A percentile compares a stretch with the other conserved stretches of the same genome.
Conservation (phyloP, 2,329 filamentous ascomycete species). For the Penicillium sp. region DNA sequence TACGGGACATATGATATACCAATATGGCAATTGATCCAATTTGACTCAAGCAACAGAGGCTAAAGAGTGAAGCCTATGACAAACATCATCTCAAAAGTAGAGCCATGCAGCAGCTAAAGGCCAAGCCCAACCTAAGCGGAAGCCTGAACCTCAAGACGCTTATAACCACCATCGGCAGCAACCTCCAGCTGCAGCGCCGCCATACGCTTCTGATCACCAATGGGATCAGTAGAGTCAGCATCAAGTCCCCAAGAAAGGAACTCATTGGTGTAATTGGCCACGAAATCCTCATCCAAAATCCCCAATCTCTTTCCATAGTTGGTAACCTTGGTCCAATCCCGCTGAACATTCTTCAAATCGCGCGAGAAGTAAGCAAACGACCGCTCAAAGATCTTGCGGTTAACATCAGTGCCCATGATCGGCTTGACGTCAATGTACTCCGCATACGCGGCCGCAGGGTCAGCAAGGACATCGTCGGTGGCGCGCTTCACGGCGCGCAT, state of each 20-base stretch:
- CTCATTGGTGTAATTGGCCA: slow-evolving; percentile 73
- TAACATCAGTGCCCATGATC: slow-evolving; percentile 65
- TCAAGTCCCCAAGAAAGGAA: slow-evolving; percentile 67
- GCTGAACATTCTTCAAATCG: slow-evolving; percentile 70
- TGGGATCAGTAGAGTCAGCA: slow-evolving; percentile 64
- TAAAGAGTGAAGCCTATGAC: slow-evolving; percentile 18
- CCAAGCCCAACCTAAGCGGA: slow-evolving; percentile 22
- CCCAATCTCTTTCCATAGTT: slow-evolving; percentile 72
- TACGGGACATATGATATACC: neutral
- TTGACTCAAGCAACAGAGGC: neutral
- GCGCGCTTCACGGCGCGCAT: slow-evolving; percentile 71
- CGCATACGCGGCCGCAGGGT: slow-evolving; percentile 63
- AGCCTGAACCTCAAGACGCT: slow-evolving; percentile 34
- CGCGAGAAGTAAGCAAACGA: slow-evolving; percentile 74
- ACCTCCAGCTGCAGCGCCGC: slow-evolving; percentile 66
- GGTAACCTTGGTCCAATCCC: slow-evolving; percentile 78
- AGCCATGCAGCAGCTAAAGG: neutral
- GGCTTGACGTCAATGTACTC: slow-evolving; percentile 74
- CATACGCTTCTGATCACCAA: slow-evolving; percentile 74
- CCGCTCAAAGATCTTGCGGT: slow-evolving; percentile 77
- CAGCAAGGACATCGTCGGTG: slow-evolving; percentile 68
- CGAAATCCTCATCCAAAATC: slow-evolving; percentile 63
- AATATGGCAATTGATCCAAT: neutral
- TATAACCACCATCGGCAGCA: slow-evolving; percentile 62
- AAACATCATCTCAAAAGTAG: neutral